These are phyloP conservation scores for Annulohypoxylon stygium DNA, from an alignment of 495 filamentous ascomycete species.

Conservation along the genomic window DNA sequence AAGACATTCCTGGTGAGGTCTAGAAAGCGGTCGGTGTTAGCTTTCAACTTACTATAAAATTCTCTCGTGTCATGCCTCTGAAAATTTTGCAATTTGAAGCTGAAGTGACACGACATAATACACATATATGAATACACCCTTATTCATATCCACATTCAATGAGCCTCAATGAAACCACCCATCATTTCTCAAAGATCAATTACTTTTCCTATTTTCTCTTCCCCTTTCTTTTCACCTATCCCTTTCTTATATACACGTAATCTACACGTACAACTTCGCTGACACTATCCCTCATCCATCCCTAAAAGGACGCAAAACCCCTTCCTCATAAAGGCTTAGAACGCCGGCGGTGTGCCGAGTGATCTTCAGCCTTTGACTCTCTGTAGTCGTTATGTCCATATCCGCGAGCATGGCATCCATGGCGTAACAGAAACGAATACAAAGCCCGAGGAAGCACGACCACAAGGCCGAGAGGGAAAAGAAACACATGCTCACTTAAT, in stretches of 20 bases:
- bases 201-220: slow-evolving; percentile 1
- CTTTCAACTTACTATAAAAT: too few species aligned
- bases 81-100: too few species aligned
- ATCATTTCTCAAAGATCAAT: background rate
- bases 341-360: background rate
- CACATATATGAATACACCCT: too few species aligned
- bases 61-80: too few species aligned
- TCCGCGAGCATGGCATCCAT: background rate
- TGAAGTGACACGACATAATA: too few species aligned
- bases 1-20: too few species aligned
- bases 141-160: background rate
- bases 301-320: background rate
- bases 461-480: background rate
- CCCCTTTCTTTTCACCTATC: background rate
- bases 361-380: background rate
- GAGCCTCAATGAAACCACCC: background rate
- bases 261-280: background rate
- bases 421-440: background rate
- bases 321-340: background rate
- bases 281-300: background rate
- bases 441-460: background rate
- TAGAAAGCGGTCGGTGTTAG: too few species aligned
- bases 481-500: background rate
- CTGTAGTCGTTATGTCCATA: background rate
- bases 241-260: slow-evolving; percentile 1